Evolutionary conservation across 345 rosid species (phyloP).

Genomic region (Eucalyptus sp.): DNA sequence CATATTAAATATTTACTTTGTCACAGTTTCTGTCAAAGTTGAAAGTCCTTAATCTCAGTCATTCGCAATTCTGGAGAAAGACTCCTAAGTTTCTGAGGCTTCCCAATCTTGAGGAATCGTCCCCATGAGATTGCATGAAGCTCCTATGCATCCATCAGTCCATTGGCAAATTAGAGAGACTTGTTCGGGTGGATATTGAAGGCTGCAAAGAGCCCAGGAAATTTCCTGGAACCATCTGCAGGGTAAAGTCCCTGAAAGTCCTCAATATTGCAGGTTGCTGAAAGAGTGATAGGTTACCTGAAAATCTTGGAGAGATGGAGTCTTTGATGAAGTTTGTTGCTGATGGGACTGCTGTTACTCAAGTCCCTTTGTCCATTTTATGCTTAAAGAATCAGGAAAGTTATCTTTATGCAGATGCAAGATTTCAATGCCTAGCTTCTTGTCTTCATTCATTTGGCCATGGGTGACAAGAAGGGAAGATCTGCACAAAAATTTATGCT

Average conservation of each 20-base stretch:
- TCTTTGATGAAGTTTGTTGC: slow-evolving; percentile 3
- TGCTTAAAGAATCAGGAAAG: not conserved
- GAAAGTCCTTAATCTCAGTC: slow-evolving; percentile 7
- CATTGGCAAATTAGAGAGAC: not conserved
- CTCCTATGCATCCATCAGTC: slow-evolving; percentile 3
- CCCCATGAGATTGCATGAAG: not conserved
- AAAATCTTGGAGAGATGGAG: not conserved
- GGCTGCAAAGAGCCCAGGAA: slow-evolving; percentile 8
- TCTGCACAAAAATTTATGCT: not conserved
- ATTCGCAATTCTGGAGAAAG: not conserved
- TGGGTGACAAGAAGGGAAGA: not conserved
- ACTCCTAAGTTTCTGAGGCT: not conserved
- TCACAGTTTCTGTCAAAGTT: not conserved
- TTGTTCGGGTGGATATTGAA: not conserved
- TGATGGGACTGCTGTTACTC: not conserved
- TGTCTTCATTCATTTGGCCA: slow-evolving; percentile 1
- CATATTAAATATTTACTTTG: not conserved
- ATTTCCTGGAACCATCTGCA: slow-evolving; percentile 4
- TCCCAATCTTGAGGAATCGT: not conserved
- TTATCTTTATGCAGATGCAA: not conserved
- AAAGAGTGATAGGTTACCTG: not conserved
- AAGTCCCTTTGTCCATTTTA: not conserved
- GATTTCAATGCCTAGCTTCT: not conserved
- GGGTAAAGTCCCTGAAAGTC: not conserved
- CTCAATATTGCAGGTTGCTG: slow-evolving; percentile 13